Evolutionary conservation across 306 rosid species (phyloP), one percentile per base, ranked within the genome.

Genomic region (Nissolia schottii): DNA sequence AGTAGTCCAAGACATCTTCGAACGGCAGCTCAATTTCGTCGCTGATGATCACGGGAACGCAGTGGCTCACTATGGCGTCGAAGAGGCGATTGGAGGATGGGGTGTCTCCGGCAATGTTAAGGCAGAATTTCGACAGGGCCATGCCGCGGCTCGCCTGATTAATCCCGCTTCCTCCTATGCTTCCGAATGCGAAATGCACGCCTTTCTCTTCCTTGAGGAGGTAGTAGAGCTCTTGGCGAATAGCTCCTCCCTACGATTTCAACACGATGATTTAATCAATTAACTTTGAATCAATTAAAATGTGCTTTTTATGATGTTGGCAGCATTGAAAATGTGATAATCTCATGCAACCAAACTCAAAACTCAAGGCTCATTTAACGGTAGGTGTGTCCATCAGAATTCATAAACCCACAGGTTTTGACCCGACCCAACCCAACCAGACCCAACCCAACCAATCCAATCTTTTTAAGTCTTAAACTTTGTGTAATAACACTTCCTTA

Each of bases 71-170:
- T 61, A 91, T 89, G 61, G 99, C 90, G 76, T 94, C 99, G 0
- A 92, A 92, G 25, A 92, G 91, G 29, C 95, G 86, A 76, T 92
- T 92, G 38, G 98, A 90, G 41, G 98, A 92, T 40, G 98, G 98
- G 34, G 96, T 92, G 65, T 92, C 98, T 23, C 98, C 98, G 19
- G 98, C 98, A 55, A 86, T 86, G 76, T 90, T 88, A 3, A 92
- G 85, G 85, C 98, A 92, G 77, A 86, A 92, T 77, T 89, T 94
- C 15, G 98, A 91, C 31, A 75, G 75, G 67, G 90, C 84, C 98
- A 94, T 94, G 60, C 97, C 98, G 29, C 65, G 70, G 78, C 96
- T 79, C 68, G 97, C 98, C 40, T 62, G 85, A 23, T 54, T 77
- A 63, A 91, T 67, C 11, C 98, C 98, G 15, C 81, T 82, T 73